A percentile compares a stretch with the other conserved stretches of the same genome.
Conservation (phyloP, 352 stramenopile genomes). For the Phytophthora citrophthora region DNA sequence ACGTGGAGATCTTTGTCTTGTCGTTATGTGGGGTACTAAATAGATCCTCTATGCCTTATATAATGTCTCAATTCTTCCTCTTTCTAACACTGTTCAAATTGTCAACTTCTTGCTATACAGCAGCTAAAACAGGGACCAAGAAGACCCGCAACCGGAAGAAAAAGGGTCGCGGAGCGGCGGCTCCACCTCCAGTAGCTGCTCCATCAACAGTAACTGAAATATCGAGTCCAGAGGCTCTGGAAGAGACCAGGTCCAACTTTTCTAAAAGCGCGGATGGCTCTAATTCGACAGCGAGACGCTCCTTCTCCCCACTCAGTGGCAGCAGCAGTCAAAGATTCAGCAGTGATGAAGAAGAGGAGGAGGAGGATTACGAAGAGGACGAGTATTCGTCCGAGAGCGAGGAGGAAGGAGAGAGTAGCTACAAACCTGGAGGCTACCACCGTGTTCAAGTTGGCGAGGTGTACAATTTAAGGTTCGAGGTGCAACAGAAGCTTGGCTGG, state of each 20-base stretch:
- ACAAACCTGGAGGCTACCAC: conserved; percentile 98
- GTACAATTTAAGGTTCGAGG: conserved; percentile 94
- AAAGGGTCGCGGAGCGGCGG: conserved; percentile 25
- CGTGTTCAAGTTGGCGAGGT: conserved; percentile 92
- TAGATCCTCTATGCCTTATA: neutral
- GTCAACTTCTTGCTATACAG: conserved; percentile 8
- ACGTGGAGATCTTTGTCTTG: conserved; percentile 20
- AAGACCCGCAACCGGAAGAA: conserved; percentile 46
- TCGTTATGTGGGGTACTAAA: neutral
- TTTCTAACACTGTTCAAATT: conserved; percentile 14
- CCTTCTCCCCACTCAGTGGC: conserved; percentile 39
- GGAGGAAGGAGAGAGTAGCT: conserved; percentile 94
- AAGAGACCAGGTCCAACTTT: conserved; percentile 20
- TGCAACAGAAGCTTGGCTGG: conserved; percentile 99
- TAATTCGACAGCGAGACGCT: conserved; percentile 35
- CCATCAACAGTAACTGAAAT: conserved; percentile 21
- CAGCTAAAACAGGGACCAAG: conserved; percentile 28
- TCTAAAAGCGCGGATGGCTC: conserved; percentile 31
- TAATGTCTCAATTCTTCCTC: neutral
- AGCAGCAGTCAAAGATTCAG: conserved; percentile 28
- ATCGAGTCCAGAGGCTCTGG: conserved; percentile 24
- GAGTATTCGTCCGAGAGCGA: conserved; percentile 85
- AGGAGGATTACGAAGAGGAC: conserved; percentile 82
- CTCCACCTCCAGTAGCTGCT: conserved; percentile 7
- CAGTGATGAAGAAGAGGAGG: conserved; percentile 26